These are phyloP conservation scores for Ophiostoma himal-ulmi DNA, from an alignment of 2,329 filamentous ascomycete genomes.

Conservation along the genomic window DNA sequence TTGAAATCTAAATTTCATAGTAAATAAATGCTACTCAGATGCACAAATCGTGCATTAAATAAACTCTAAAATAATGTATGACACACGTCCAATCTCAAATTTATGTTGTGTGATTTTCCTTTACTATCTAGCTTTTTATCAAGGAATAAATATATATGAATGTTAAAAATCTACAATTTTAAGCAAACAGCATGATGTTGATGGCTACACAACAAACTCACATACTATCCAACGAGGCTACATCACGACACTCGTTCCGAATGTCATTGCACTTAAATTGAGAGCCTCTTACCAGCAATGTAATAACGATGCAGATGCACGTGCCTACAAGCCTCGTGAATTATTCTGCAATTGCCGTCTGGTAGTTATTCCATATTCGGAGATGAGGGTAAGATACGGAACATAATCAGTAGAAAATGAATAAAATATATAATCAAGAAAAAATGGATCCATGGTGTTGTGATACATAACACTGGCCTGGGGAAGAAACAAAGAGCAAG, in stretches of 20 bases:
- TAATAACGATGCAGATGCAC: neutral
- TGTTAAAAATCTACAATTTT: too few species aligned
- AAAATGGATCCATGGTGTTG: neutral
- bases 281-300: neutral
- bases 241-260: neutral
- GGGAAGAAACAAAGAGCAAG: neutral
- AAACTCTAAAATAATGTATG: too few species aligned
- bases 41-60: too few species aligned
- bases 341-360: neutral
- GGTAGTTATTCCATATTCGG: conserved; percentile 4
- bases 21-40: too few species aligned
- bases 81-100: too few species aligned
- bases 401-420: neutral
- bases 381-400: neutral
- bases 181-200: neutral
- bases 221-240: neutral
- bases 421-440: neutral
- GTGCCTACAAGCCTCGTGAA: neutral
- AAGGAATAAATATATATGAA: too few species aligned
- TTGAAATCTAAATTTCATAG: too few species aligned
- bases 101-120: too few species aligned
- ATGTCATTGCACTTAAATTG: neutral
- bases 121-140: too few species aligned
- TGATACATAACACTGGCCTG: neutral
- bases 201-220: neutral